These are phyloP conservation scores for Epichloe brachyelytri DNA, from an alignment of 2,329 filamentous ascomycete species.

Conservation along the genomic window DNA sequence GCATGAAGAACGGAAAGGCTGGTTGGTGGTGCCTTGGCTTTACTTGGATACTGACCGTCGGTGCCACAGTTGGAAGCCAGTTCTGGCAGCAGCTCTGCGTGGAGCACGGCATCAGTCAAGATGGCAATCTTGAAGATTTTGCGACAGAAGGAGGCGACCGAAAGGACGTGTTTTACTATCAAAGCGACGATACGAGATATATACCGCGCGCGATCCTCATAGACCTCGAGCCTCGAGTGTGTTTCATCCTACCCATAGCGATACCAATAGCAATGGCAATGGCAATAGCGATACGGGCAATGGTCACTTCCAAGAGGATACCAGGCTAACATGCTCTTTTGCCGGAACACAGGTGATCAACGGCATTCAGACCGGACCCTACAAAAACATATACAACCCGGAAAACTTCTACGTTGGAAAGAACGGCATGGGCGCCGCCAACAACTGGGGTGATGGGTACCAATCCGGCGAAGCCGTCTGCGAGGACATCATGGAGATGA, in stretches of 20 bases:
- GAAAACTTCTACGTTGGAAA: conserved; percentile 98
- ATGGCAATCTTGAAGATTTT: conserved; percentile 95
- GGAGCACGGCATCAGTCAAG: conserved; percentile 94
- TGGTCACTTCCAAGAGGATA: background rate
- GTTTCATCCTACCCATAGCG: background rate
- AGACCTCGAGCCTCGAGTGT: conserved; percentile 80
- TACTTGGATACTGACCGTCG: conserved; percentile 1
- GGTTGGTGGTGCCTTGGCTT: background rate
- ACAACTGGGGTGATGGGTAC: conserved; percentile 98
- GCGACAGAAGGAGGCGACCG: conserved; percentile 94
- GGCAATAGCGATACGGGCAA: background rate
- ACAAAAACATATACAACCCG: conserved; percentile 98
- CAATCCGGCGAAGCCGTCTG: conserved; percentile 82
- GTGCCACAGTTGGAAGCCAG: conserved; percentile 67
- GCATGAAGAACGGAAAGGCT: background rate
- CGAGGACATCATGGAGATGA: conserved; percentile 99
- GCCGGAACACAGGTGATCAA: conserved; percentile 54
- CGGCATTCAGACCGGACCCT: conserved; percentile 80
- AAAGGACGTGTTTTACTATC: conserved; percentile 99
- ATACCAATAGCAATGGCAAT: too few relatives aligned
- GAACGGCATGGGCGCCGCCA: conserved; percentile 83
- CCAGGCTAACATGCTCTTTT: background rate
- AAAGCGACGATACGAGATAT: conserved; percentile 97
- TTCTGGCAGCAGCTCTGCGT: conserved; percentile 99
- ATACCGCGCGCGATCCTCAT: conserved; percentile 93